A percentile compares a stretch with the other conserved stretches of the same genome.
Conservation (phyloP, 2,329 filamentous ascomycete genomes). For the Microascus cirrosus region DNA sequence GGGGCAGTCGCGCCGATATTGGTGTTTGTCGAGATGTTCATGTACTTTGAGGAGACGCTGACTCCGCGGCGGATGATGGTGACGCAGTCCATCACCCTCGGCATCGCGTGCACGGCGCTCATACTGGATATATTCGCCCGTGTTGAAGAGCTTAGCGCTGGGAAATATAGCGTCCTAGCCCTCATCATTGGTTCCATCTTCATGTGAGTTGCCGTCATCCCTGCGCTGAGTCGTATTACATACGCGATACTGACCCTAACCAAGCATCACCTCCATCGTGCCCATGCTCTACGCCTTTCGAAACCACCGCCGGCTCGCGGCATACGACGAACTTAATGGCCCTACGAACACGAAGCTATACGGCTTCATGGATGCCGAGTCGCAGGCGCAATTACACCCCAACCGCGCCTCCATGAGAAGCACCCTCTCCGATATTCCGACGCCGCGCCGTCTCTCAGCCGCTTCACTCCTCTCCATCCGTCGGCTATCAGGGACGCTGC, state of each 20-base stretch:
- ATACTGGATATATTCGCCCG: conserved; percentile 42
- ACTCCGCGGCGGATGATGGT: conserved; percentile 44
- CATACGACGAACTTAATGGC: conserved; percentile 38
- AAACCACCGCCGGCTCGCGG: conserved; percentile 33
- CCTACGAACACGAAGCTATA: conserved; percentile 37
- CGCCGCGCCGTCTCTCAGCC: conserved; percentile 1
- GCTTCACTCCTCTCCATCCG: conserved; percentile 2
- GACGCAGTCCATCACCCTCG: conserved; percentile 37
- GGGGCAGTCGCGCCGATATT: conserved; percentile 33
- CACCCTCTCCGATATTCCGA: neutral
- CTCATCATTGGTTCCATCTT: conserved; percentile 35
- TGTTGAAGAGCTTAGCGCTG: conserved; percentile 25
- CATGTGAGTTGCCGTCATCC: conserved; percentile 25
- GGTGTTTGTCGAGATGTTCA: conserved; percentile 34
- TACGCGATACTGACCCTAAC: neutral
- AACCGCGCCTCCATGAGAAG: conserved; percentile 1
- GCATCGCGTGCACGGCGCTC: conserved; percentile 32
- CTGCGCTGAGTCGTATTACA: neutral
- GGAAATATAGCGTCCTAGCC: conserved; percentile 34
- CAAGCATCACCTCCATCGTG: conserved; percentile 29
- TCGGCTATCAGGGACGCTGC: neutral
- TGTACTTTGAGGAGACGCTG: conserved; percentile 34
- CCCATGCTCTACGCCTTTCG: conserved; percentile 33
- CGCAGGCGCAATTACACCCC: conserved; percentile 7
- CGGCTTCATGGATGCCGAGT: conserved; percentile 23